phyloP scores from a whole-genome alignment of 2,329 filamentous ascomycete species.

The Talaromyces funiculosus region DNA sequence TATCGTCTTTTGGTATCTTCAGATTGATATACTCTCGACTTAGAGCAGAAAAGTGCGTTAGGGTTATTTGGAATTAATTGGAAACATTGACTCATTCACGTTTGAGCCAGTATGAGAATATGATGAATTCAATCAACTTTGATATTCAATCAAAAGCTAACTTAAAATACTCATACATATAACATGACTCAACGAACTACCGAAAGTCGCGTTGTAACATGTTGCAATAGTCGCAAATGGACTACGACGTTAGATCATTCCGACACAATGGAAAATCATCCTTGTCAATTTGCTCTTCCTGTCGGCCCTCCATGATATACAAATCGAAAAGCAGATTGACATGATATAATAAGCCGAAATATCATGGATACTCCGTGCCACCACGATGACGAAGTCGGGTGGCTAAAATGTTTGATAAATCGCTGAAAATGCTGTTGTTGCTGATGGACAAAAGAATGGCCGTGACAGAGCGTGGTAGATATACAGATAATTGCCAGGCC shows the following conservation, averaged over 20 bases:
- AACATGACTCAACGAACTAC: background rate
- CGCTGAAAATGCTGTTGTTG: slow-evolving; percentile 4
- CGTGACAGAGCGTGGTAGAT: background rate
- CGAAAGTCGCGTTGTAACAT: background rate
- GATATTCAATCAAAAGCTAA: background rate
- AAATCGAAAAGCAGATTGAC: background rate
- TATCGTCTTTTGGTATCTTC: background rate
- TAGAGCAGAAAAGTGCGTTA: background rate
- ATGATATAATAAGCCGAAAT: background rate
- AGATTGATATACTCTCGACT: background rate
- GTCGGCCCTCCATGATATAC: background rate
- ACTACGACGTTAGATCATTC: background rate
- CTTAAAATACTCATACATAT: slow-evolving; percentile 7
- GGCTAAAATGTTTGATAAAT: background rate
- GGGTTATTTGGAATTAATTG: background rate
- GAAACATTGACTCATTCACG: background rate
- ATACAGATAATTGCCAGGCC: background rate
- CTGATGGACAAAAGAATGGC: background rate
- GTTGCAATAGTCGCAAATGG: background rate
- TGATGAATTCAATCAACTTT: background rate
- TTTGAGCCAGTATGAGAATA: background rate
- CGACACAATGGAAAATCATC: background rate
- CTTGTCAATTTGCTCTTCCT: background rate
- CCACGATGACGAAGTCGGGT: background rate
- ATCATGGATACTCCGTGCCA: slow-evolving; percentile 2